Conservation (phyloP, 2,329 filamentous ascomycete genomes). For the Sphaerostilbella broomeana region DNA sequence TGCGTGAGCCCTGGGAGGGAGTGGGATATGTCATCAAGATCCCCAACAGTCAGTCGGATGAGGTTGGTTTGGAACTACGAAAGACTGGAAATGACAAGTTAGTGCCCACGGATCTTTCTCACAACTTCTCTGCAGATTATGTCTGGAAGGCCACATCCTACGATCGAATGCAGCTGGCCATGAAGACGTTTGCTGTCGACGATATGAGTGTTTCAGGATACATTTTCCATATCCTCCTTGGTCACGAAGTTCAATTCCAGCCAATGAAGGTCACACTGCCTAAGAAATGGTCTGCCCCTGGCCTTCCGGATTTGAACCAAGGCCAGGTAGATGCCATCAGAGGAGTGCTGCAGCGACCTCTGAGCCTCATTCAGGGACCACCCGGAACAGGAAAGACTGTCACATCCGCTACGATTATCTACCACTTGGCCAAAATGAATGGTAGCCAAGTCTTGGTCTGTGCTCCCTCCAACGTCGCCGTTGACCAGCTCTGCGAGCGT, state of each 20-base stretch:
- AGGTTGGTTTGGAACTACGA: conserved; percentile 90
- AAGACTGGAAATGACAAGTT: conserved; percentile 94
- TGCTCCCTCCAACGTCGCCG: conserved; percentile 95
- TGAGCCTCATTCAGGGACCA: conserved; percentile 93
- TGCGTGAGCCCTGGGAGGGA: conserved; percentile 89
- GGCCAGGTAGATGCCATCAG: conserved; percentile 97
- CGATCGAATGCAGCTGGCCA: conserved; percentile 96
- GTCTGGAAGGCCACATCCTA: conserved; percentile 99
- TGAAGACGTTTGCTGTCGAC: conserved; percentile 98
- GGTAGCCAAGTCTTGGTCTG: conserved; percentile 93
- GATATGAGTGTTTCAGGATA: conserved; percentile 98
- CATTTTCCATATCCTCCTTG: conserved; percentile 94
- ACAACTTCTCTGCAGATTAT: conserved; percentile 97
- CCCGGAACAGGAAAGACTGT: conserved; percentile 98
- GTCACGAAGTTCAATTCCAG: conserved; percentile 87
- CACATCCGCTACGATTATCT: conserved; percentile 97
- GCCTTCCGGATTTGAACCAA: conserved; percentile 86
- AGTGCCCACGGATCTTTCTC: conserved; percentile 90
- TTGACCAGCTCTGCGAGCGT: conserved; percentile 95
- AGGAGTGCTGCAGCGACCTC: conserved; percentile 83
- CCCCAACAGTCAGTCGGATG: conserved; percentile 96
- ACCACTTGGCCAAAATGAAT: conserved; percentile 92
- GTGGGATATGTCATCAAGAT: conserved; percentile 99
- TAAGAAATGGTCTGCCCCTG: conserved; percentile 93
- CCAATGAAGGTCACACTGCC: conserved; percentile 94